Evolutionary conservation across 2,329 filamentous ascomycete genomes (phyloP), one percentile per base, ranked within the genome.

Genomic region (Trichoderma breve): DNA sequence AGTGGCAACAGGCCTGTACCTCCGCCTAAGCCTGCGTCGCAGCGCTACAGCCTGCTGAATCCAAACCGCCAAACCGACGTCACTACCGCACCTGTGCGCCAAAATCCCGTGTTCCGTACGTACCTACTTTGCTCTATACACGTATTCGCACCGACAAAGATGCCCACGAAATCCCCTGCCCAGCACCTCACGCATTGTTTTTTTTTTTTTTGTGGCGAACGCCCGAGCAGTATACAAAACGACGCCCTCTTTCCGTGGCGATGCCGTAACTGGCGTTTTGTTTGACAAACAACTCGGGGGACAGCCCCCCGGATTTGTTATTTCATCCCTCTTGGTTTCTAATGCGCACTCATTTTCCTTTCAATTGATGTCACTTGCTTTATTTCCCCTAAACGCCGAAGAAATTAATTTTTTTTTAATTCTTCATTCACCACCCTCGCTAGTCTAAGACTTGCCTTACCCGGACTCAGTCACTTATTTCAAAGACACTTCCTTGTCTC

Each of bases 21-120:
- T 8, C 32, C 18, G 30, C 53, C 58, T 39, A 36, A 36, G 21
- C 21, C 58, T 26, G 34, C 55, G 36, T 55, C 65, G 32, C 65
- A 68, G 63, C 65, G 32, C 65, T 43, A 18, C 18, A 15, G 32
- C 12, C 24, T 39, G 34, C 66, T 34, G 34, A 69, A 57, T 43
- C 39, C 53, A 30, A 70, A 26, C 39, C 67, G 58, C n/a, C 39
- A 26, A 47, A 58, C n/a, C 12, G 68, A 71, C n/a, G 60, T 51
- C 24, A 64, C 68, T 24, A 61, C 68, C 30, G 57, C 57, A 2
- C 65, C 66, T 62, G 66, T 4, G 79, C 84, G 57, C 84, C 85
- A 76, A 81, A 82, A 57, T 77, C 84, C 85, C 73, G 86, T 85
- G 67, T 88, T 88, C 78, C 86, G 86, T 88, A 82, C 81, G 86